Base-by-base conservation (phyloP, 1,284 basidiomycete species). In the Ceratobasidium papillatum region DNA sequence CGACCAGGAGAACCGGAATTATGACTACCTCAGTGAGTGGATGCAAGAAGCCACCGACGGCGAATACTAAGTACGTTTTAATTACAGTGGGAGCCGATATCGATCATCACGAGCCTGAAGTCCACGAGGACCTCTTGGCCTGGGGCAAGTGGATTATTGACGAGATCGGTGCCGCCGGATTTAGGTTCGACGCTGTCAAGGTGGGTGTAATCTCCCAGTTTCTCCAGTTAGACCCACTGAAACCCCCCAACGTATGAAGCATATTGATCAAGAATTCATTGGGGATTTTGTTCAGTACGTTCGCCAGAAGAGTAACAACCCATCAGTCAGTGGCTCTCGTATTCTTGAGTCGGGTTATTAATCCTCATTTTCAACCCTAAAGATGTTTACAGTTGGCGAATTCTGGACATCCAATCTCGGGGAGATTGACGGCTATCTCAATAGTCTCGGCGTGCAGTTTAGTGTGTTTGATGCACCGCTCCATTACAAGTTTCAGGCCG, bases 71-170 rank as follows among this genome's bases (percentile, higher is more conserved):
- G 3, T 7, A 17, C 19, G 19, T 32, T 41, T 22, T 3, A 30
- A 32, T 17, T 47, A 30, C 64, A 80, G 80, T 80, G 80, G 80
- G 81, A 12, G 81, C 81, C 14, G 79, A 81, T 62, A 80, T 87
- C 68, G 87, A 88, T 77, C 85, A 88, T 78, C 78, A 81, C 19
- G 87, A 89, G 77, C 85, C 86, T 1, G 86, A 87, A 25, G 86
- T 85, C 45, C 30, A 75, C 9, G 77, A 80, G 30, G 83, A 86
- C 73, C 54, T 83, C 47, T 80, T 85, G 68, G 81, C 85, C 32
- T 89, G 87, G 87, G 87, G 86, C 27, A 82, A 82, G 34, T 89
- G 88, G 87, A 79, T 87, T 22, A 77, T 87, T 76, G 80, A 85
- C 73, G 85, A 86, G 79, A 84, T 85, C 17, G 86, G 86, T 19